Base-by-base conservation (phyloP, 2,329 filamentous ascomycete species). In the Biscogniauxia marginata region DNA sequence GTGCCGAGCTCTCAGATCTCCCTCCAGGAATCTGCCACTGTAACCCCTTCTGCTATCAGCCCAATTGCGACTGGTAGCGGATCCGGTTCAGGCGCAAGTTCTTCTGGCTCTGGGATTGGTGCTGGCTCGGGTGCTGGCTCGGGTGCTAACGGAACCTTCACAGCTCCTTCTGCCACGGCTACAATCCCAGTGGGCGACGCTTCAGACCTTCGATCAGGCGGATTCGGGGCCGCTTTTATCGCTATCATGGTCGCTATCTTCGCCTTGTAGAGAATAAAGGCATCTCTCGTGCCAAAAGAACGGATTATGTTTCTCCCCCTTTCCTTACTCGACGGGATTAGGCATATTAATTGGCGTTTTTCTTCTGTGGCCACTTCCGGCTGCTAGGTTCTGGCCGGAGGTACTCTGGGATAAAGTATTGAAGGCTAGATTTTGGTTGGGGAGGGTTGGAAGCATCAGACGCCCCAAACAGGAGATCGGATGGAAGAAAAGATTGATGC, bases 161-260 rank as follows among this genome's bases (percentile, higher is more conserved):
- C 64, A 34, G 57, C 54, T 51, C 55, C 62, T 19, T 7, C 48
- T 43, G 54, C 64, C 7, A 60, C 55, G 18, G 49, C 63, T 7
- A 56, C 54, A 49, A 50, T 64, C 52, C 58, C 60, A 34, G 52
- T 61, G 49, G 68, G 61, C 59, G 61, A 50, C 24, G 64, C 60
- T 44, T 39, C 45, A 2, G 51, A 51, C 34, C 47, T 63, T 11
- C 58, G 61, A 22, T 61, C 66, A 16, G 65, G 65, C 53, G 71
- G 68, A n/a, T 54, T 72, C 22, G 65, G 61, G 3, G 71, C 65
- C 21, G 67, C 65, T 24, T 63, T 73, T 49, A 63, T 63, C 23
- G 70, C 66, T 30, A 58, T 70, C 45, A 63, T 73, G 60, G 64
- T 59, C 13, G 70, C 67, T 20, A 65, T 73, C 43, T 64, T 73